Percentiles rank a stretch among this genome's conserved stretches.
Evolutionary conservation across 441 rosid species (phyloP).

Genomic region (Erodium trifolium): DNA sequence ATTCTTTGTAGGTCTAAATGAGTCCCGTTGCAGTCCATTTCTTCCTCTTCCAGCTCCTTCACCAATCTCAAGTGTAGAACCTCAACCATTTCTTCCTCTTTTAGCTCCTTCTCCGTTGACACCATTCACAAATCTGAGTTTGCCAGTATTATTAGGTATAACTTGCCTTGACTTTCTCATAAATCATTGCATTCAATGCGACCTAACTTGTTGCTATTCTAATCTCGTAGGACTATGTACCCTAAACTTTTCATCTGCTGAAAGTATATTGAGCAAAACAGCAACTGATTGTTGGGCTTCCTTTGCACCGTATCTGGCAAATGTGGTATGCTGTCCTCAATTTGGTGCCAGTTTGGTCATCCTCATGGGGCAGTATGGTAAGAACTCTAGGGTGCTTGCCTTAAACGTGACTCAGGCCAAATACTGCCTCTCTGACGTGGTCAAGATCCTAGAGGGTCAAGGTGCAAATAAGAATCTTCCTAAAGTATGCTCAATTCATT

Average conservation of each 20-base stretch:
- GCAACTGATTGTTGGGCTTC: conserved; percentile 35
- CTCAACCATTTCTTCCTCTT: no score
- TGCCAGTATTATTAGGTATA: no score
- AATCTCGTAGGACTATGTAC: conserved; percentile 28
- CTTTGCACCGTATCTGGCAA: conserved; percentile 33
- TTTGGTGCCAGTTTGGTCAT: conserved; percentile 29
- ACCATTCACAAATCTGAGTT: no score
- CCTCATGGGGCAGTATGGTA: conserved; percentile 32
- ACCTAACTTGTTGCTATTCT: conserved; percentile 5
- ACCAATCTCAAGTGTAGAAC: no score
- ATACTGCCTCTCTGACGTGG: conserved; percentile 33
- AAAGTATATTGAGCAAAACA: conserved; percentile 23
- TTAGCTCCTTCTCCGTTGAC: no score
- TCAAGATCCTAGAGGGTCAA: conserved; percentile 26
- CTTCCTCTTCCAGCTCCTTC: no score
- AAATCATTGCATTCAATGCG: no score
- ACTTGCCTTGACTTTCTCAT: no score
- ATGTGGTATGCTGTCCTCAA: conserved; percentile 39
- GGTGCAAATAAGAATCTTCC: conserved; percentile 28
- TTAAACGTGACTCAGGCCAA: conserved; percentile 22
- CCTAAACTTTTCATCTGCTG: conserved; percentile 28
- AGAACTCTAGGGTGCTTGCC: conserved; percentile 29
- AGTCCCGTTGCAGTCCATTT: no score
- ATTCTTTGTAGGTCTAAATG: no score
- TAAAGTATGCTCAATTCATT: conserved; percentile 27